Evolutionary conservation across 345 rosid genomes (phyloP).

Genomic region (Nephelium lappaceum): DNA sequence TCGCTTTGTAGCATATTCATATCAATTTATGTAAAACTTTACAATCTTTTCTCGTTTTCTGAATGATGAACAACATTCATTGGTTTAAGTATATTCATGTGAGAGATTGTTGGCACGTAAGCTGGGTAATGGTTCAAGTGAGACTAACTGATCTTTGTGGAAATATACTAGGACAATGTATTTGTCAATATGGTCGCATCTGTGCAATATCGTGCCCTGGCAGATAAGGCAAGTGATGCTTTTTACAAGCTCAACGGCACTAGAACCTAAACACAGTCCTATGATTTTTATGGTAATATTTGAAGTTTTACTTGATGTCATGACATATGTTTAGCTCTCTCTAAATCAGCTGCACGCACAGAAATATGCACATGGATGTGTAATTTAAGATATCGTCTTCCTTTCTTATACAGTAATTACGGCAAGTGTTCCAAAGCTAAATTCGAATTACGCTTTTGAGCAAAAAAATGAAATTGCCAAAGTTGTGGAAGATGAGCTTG

Average conservation of each 20-base stretch:
- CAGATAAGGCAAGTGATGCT: no score
- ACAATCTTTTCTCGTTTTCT: not conserved
- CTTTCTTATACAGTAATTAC: constrained; percentile 33
- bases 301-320: no score
- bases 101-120: not conserved
- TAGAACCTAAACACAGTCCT: no score
- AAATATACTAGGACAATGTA: no score
- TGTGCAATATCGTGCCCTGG: no score
- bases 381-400: not conserved
- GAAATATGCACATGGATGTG: not conserved
- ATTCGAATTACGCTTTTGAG: constrained; percentile 41
- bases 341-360: not conserved
- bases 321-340: not conserved
- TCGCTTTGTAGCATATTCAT: not conserved
- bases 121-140: not conserved
- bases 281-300: constrained; percentile 34
- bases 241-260: no score
- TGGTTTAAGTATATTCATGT: not conserved
- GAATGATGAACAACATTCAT: not conserved
- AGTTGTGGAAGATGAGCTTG: constrained; percentile 47
- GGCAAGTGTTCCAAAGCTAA: constrained; percentile 39
- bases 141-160: no score
- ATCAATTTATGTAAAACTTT: not conserved
- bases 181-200: no score
- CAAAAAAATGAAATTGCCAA: constrained; percentile 46